Evolutionary conservation across 768 basidiomycete species (phyloP).

Genomic region (Russula foetens): DNA sequence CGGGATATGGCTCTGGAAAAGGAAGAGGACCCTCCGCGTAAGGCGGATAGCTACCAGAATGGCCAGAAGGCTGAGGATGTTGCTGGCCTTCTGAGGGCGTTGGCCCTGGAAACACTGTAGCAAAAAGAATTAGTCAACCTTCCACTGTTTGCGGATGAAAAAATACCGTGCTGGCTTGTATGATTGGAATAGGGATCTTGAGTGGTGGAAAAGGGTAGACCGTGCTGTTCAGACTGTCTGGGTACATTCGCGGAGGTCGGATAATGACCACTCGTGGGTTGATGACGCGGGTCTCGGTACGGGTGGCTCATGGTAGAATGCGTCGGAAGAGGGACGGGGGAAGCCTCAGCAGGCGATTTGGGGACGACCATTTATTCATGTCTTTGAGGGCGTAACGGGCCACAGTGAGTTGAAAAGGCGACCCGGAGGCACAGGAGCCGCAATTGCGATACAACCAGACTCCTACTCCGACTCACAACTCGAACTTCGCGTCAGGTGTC

Average conservation of each 20-base stretch:
- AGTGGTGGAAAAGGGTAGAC: not conserved
- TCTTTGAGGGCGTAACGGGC: not conserved
- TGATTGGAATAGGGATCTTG: not conserved
- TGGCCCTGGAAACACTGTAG: not conserved
- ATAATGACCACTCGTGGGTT: not conserved
- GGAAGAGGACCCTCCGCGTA: not conserved
- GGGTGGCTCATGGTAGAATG: not conserved
- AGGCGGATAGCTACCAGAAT: not conserved
- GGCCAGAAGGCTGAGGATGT: not conserved
- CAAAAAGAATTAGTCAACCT: not conserved
- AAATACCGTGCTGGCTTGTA: not conserved
- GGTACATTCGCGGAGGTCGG: not conserved
- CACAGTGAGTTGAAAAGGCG: not conserved
- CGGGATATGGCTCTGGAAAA: not conserved
- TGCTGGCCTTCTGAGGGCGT: not conserved
- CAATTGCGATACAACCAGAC: slow-evolving; percentile 1
- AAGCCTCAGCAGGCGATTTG: not conserved
- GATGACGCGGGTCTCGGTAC: not conserved
- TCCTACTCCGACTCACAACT: not conserved
- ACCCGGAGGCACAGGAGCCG: not conserved
- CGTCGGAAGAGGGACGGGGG: not conserved
- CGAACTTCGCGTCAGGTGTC: not conserved
- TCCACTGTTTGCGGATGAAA: too few species aligned
- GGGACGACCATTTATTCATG: not conserved
- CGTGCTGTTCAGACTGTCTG: not conserved